Conservation (phyloP, 805 yeast genomes). For the Nakazawaea ernobii region DNA sequence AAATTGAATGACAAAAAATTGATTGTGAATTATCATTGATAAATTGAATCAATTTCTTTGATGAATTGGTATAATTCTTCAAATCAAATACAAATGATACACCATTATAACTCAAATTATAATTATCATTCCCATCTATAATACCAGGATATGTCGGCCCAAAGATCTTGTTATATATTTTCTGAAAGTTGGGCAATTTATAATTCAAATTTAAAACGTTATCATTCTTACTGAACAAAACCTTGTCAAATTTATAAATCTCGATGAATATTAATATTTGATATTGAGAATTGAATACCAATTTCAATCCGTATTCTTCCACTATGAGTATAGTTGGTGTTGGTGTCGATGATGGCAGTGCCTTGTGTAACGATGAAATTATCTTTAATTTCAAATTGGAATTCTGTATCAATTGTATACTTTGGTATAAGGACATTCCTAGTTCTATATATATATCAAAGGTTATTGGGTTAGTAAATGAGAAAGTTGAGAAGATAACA, state of each 20-base stretch:
- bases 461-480: neutral
- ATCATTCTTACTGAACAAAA: neutral
- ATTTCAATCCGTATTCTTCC: conserved; percentile 11
- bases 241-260: conserved; percentile 14
- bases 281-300: conserved; percentile 13
- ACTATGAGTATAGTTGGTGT: conserved; percentile 9
- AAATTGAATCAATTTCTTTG: conserved; percentile 12
- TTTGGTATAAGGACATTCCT: conserved; percentile 21
- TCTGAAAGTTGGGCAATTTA: conserved; percentile 26
- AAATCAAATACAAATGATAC: conserved; percentile 41
- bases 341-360: neutral
- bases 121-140: conserved; percentile 23
- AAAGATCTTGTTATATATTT: conserved; percentile 48
- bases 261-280: conserved; percentile 9
- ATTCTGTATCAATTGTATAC: conserved; percentile 13
- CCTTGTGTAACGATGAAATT: neutral
- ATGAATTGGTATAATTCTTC: conserved; percentile 2
- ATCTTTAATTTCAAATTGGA: conserved; percentile 9
- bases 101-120: conserved; percentile 51
- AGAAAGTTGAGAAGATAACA: neutral
- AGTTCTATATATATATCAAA: conserved; percentile 11
- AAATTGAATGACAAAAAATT: conserved; percentile 31
- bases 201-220: neutral
- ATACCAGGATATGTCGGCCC: conserved; percentile 62
- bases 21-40: conserved; percentile 25